Evolutionary conservation across 2,329 filamentous ascomycete species (phyloP), one percentile per base, ranked within the genome.

Genomic region (Talaromyces verruculosus): DNA sequence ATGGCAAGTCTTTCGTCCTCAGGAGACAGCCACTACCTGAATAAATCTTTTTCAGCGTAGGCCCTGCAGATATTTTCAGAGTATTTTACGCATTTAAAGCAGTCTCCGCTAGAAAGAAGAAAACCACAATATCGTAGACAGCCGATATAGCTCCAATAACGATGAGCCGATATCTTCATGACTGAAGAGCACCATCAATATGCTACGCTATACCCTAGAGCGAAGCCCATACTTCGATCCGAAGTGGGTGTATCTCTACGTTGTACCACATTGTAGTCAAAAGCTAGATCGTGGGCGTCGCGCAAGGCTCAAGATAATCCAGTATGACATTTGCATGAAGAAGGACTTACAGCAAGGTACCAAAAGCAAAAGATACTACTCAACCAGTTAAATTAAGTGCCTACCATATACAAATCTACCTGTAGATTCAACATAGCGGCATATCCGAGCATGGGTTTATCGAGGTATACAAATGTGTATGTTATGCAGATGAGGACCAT

Each of bases 401-500:
- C 81, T 4, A 73, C n/a, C n/a, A n/a, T n/a, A n/a, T n/a, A n/a
- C n/a, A n/a, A n/a, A n/a, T n/a, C n/a, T n/a, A 69, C 63, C 4
- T 69, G 69, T 22, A 77, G 53, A 0, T 73, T 74, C 2, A 72
- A 75, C 19, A 76, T 69, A 28, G 71, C 71, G 39, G 71, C 72
- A 35, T 75, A 75, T 30, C 67, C 69, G 53, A 74, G 65, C 13
- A 70, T 68, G 37, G 68, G 68, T 30, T 72, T 72, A 47, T 75
- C 74, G 19, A 75, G 68, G 22, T 75, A 77, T 35, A 74, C 72
- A 6, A 75, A 64, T 47, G 75, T 71, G 59, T 74, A 76, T 37
- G 75, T 72, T 30, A 74, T 66, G 68, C 73, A 76, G 43, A 77
- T 72, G 0, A 73, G 65, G 11, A 74, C 74, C 62, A 75, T 69